Base-by-base conservation (phyloP, 139 green algal genomes). In the Chlorella sp. region DNA sequence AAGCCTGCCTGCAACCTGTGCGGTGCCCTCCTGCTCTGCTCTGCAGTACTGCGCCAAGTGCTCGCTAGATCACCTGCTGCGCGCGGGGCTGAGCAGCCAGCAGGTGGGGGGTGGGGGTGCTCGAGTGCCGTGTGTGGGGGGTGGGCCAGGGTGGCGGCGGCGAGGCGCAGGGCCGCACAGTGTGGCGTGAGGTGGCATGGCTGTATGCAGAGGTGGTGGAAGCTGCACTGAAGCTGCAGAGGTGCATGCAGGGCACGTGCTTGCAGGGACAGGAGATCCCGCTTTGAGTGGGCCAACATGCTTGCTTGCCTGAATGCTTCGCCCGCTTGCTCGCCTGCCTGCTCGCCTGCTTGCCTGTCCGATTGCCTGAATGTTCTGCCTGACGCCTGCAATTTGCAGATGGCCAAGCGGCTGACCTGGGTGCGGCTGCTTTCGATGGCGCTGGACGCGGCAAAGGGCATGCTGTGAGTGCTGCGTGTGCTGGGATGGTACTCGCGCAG, bases 11-110 rank as follows among this genome's bases (percentile, higher is more conserved):
- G 24, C 21, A 73, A 73, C 64, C 64, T 14, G 64, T 14, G 15
- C 64, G 3, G 24, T 30, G 22, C 21, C 64, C 64, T 14, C 21
- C n/a, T n/a, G n/a, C n/a, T 11, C 24, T 76, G 26, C 22, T 34
- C 39, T 71, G 28, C 39, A 86, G 89, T 96, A 91, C 81, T 96
- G 94, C 81, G 87, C 88, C 61, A 86, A 91, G 60, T 90, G 91
- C 3, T 95, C 92, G 28, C 79, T 96, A 64, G 91, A 92, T 77
- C 87, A 92, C 48, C 81, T 96, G 75, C 85, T 96, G 42, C n/a
- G 68, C 0, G 82, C 82, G 61, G 89, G 81, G n/a, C 42, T 73
- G 11, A 7, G 21, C 14, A 48, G 91, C 75, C 26, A 24, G 22
- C 91, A 91, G 78, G 48, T 69, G 5, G 15, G 34, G 39, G 40